Conservation (phyloP, 805 yeast species). For the Komagataella phaffii region DNA sequence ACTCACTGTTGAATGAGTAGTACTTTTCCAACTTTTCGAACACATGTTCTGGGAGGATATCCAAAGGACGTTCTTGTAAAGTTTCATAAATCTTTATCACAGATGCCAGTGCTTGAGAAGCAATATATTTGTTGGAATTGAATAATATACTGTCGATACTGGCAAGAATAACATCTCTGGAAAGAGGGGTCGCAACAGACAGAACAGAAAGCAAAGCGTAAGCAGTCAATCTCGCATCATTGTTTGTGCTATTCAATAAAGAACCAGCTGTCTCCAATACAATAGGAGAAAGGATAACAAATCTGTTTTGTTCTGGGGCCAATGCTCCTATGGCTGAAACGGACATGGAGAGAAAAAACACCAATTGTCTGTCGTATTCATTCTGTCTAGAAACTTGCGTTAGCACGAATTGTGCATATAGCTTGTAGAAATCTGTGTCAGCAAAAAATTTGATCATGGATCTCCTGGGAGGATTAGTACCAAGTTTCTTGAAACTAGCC, state of each 20-base stretch:
- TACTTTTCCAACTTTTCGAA: constrained; percentile 10
- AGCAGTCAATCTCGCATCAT: constrained; percentile 69
- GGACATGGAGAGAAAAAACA: constrained; percentile 66
- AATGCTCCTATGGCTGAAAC: constrained; percentile 57
- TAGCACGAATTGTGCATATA: constrained; percentile 45
- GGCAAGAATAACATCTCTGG: constrained; percentile 41
- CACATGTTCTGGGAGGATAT: constrained; percentile 12
- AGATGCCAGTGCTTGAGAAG: constrained; percentile 28
- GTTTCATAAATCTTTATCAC: constrained; percentile 37
- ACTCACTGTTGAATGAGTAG: neutral
- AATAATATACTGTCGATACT: constrained; percentile 42
- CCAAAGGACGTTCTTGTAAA: constrained; percentile 17
- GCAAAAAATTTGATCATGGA: constrained; percentile 64
- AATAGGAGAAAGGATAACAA: constrained; percentile 33
- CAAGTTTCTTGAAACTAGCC: constrained; percentile 46
- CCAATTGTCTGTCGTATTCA: constrained; percentile 54
- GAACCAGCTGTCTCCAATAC: constrained; percentile 46
- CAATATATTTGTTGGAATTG: constrained; percentile 8
- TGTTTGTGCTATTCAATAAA: constrained; percentile 29
- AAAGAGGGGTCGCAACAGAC: constrained; percentile 57
- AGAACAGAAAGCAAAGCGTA: constrained; percentile 74
- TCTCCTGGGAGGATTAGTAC: constrained; percentile 49
- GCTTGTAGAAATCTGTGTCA: constrained; percentile 53
- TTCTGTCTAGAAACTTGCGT: constrained; percentile 37
- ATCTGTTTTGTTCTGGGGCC: constrained; percentile 25